These are phyloP conservation scores for Selenicereus undatus DNA, from an alignment of 148 eudicot species.

Conservation along the genomic window DNA sequence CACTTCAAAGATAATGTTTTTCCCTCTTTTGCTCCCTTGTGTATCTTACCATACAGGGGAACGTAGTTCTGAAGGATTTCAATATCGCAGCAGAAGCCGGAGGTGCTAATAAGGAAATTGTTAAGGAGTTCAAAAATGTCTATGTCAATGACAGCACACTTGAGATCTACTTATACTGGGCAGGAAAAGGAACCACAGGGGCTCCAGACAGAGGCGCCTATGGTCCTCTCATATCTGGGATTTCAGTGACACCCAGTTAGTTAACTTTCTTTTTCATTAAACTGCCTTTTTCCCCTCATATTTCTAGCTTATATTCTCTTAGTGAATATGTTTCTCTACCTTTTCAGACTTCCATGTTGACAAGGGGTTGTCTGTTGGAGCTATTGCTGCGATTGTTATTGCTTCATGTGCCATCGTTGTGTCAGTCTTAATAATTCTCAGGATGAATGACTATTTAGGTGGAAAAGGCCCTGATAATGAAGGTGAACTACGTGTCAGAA, in stretches of 20 bases:
- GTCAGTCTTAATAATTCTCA: constrained; percentile 35
- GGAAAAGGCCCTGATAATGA: constrained; percentile 39
- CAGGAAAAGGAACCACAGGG: constrained; percentile 73
- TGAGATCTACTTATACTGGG: constrained; percentile 78
- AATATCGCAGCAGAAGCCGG: constrained; percentile 58
- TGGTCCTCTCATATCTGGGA: constrained; percentile 90
- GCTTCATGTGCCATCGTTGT: constrained; percentile 40
- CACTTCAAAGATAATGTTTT: not conserved
- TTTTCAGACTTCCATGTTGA: constrained; percentile 49
- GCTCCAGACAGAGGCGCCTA: constrained; percentile 62
- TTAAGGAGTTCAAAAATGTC: constrained; percentile 36
- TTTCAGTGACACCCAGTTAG: constrained; percentile 82
- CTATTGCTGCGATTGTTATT: constrained; percentile 58
- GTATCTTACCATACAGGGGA: constrained; percentile 36
- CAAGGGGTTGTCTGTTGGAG: constrained; percentile 51
- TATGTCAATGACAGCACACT: constrained; percentile 60
- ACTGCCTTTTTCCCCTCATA: not conserved
- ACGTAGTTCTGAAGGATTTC: constrained; percentile 46
- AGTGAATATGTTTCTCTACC: constrained; percentile 7
- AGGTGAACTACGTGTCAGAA: constrained; percentile 13
- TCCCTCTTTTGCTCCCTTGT: not conserved
- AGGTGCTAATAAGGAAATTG: constrained; percentile 50
- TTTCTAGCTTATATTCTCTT: not conserved
- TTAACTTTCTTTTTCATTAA: constrained; percentile 11
- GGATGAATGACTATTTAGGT: constrained; percentile 47